Conservation (phyloP, 2,329 filamentous ascomycete species). For the Plenodomus biglobosus region DNA sequence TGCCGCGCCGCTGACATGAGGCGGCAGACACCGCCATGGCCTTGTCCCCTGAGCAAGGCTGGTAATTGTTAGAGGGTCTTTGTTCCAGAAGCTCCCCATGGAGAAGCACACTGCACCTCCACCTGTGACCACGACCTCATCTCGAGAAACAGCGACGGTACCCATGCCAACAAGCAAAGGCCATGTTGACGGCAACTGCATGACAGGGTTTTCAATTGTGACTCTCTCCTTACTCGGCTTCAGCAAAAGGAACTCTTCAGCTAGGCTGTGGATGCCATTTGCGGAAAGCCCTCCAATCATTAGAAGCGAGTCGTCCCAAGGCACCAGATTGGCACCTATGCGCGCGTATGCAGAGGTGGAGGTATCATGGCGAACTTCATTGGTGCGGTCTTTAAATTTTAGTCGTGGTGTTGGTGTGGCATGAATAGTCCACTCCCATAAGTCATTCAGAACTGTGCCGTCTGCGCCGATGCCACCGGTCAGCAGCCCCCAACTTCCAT, state of each 20-base stretch:
- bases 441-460: constrained; percentile 63
- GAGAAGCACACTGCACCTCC: constrained; percentile 89
- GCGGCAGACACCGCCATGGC: constrained; percentile 19
- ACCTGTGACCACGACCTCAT: constrained; percentile 65
- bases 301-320: constrained; percentile 50
- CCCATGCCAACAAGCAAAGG: constrained; percentile 74
- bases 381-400: constrained; percentile 34
- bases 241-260: constrained; percentile 34
- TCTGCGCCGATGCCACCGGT: constrained; percentile 70
- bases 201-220: constrained; percentile 18
- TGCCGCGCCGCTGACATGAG: constrained; percentile 12
- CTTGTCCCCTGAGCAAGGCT: constrained; percentile 14
- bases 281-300: constrained; percentile 56
- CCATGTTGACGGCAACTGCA: constrained; percentile 44
- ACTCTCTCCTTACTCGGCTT: constrained; percentile 21
- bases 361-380: constrained; percentile 18
- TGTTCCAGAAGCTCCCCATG: constrained; percentile 84
- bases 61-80: constrained; percentile 27
- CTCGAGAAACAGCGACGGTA: constrained; percentile 50
- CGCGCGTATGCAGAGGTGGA: constrained; percentile 40
- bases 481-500: constrained; percentile 58
- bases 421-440: constrained; percentile 64
- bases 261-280: constrained; percentile 26
- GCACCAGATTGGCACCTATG: constrained; percentile 56
- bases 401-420: constrained; percentile 34